These are phyloP conservation scores for Fusarium algeriense DNA, from an alignment of 2,329 filamentous ascomycete genomes.

Conservation along the genomic window DNA sequence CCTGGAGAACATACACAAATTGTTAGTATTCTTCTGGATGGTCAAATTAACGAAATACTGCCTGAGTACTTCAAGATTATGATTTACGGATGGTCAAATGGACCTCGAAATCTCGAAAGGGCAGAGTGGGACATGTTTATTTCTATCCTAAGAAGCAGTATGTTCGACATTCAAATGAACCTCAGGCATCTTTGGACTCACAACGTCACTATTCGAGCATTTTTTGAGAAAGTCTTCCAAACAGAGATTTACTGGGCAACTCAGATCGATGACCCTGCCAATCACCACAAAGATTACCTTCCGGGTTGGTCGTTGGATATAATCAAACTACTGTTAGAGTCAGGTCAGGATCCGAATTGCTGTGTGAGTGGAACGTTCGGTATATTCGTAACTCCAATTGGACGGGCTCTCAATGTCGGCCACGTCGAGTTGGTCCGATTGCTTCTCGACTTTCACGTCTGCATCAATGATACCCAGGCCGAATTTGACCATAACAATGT, in stretches of 20 bases:
- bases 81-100: background rate
- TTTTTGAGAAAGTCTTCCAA: background rate
- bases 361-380: background rate
- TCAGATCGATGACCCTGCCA: background rate
- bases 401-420: background rate
- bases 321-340: background rate
- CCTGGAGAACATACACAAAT: background rate
- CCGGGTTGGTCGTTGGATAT: background rate
- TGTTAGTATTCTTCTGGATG: background rate
- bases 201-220: background rate
- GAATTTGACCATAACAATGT: rapidly evolving
- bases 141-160: background rate
- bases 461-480: background rate
- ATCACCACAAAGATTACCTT: background rate
- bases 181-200: background rate
- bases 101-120: background rate
- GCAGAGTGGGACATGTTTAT: background rate
- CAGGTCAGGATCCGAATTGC: background rate
- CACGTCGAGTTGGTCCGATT: background rate
- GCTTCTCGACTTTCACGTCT: background rate
- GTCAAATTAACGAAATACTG: background rate
- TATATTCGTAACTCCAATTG: background rate
- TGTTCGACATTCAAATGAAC: background rate
- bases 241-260: background rate
- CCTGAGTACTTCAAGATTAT: background rate